A percentile compares a stretch with the other conserved stretches of the same genome.
Conservation (phyloP, 768 basidiomycete genomes). For the Chlorophyllum brunneum region DNA sequence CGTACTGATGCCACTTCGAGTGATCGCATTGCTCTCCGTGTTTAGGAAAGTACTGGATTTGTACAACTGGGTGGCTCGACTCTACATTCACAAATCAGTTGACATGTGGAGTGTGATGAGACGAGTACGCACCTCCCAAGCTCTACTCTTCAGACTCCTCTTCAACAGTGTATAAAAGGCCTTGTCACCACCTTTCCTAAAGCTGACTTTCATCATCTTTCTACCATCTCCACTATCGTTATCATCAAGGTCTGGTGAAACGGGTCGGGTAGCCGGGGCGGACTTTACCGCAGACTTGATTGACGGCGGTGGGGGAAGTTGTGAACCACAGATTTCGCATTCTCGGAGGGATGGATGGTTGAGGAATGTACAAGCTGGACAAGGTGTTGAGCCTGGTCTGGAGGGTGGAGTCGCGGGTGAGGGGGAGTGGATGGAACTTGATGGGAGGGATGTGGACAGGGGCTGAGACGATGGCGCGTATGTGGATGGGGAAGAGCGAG, state of each 20-base stretch:
- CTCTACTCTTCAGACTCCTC: constrained; percentile 61
- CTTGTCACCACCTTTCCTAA: constrained; percentile 88
- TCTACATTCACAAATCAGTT: not conserved
- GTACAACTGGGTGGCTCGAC: not conserved
- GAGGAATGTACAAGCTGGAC: constrained; percentile 88
- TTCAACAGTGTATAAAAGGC: constrained; percentile 76
- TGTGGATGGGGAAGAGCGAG: constrained; percentile 37
- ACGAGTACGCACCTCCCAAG: constrained; percentile 58
- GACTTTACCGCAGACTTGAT: constrained; percentile 34
- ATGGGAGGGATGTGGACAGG: constrained; percentile 36
- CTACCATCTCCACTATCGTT: constrained; percentile 24
- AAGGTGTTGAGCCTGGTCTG: constrained; percentile 46
- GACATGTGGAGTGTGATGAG: not conserved
- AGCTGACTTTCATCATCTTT: constrained; percentile 75
- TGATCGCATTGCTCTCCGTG: not conserved
- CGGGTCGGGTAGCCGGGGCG: constrained; percentile 62
- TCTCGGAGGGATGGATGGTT: constrained; percentile 70
- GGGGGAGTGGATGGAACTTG: constrained; percentile 14
- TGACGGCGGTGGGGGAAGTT: constrained; percentile 39
- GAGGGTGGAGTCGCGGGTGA: not conserved
- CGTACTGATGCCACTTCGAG: constrained; percentile 16
- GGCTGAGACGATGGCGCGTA: constrained; percentile 22
- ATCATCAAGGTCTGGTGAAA: constrained; percentile 43
- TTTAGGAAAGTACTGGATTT: not conserved
- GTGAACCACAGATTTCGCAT: constrained; percentile 87